Evolutionary conservation across 73 alveolate species (phyloP), one percentile per base, ranked within the genome.

Genomic region (Paramecium pentaurelia): DNA sequence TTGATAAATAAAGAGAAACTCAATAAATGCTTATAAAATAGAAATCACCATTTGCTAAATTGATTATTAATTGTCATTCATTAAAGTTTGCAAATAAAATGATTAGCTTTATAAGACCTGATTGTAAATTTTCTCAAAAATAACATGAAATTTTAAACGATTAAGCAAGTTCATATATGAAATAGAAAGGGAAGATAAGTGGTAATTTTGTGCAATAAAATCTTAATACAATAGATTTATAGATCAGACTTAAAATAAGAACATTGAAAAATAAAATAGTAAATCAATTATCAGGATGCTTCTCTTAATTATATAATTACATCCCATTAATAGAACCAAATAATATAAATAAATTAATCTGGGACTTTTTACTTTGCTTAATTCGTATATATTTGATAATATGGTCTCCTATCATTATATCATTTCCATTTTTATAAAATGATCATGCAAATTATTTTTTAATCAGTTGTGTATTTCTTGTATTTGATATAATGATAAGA

Each of bases 301-400:
- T 25, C 25, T 16, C 38, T 75, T 38, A 75, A 75, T 42, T 75
- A 9, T 75, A 38, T 75, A 75, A 80, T 42, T 40, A 80, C 2
- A 80, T 80, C 47, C 91, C 91, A 45, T 47, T 80, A 36, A 80
- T 80, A 27, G 91, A 80, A 49, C 91, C 91, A 22, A 80, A 49
- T 20, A 80, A 64, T 36, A 80, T 18, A 18, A 0, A 1, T 0
- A 80, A 80, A 36, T 80, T 45, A 20, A 12, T 80, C 7, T 80
- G 91, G 91, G 91, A 80, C 45, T 80, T 80, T 45, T 60, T 80
- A 10, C 47, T 80, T 9, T 80, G 71, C 9, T n/a, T 80, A 10
- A 80, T 80, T 80, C 49, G 91, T 11, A 45, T 80, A 2, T 80
- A 80, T 27, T 36, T 80, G 58, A 42, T 80, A 10, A 45, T 80